Base-by-base conservation (phyloP, 768 basidiomycete species). In the Scleroderma citrinum region DNA sequence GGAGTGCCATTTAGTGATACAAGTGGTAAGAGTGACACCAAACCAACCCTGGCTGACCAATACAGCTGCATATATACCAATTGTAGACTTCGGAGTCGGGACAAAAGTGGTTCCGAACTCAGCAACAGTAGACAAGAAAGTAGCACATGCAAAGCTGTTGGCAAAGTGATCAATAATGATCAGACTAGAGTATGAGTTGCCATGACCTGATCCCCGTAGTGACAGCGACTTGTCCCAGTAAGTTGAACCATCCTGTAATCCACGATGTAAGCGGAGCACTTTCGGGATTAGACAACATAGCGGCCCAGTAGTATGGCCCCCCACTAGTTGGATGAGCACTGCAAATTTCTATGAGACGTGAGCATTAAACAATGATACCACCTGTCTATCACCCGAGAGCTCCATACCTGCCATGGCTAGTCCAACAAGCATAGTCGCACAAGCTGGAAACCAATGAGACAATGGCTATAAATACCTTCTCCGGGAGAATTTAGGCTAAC, bases 241-340 rank as follows among this genome's bases (percentile, higher is more conserved):
- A 67, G 59, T 86, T 85, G 65, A 86, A 85, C 82, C 83, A 85
- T 11, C 81, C 86, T 1, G 82, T 83, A 12, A 83, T 72, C 85
- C 85, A 90, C 0, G 85, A 84, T 2, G 83, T 81, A 26, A 87
- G 71, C 1, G 84, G 69, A 3, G 83, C 83, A 32, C 75, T 64
- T 54, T 76, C 55, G 1, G 76, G 78, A 46, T 70, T 69, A 2
- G 83, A 80, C 1, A 88, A 65, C 78, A 87, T 84, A 1, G 85
- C 85, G n/a, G 85, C 81, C 87, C 86, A 87, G 64, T 82, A 87
- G 57, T 87, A 87, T 0, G 87, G 85, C 0, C 85, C 85, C 6
- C 85, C 83, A 43, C 78, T 82, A 2, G 83, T 84, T 5, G 82
- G 83, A 67, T 81, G 83, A 2, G 83, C 81, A 53, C 82, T 84